A percentile compares a stretch with the other conserved stretches of the same genome.
Conservation (phyloP, 2,329 filamentous ascomycete genomes). For the Arthrinium phaeospermum region DNA sequence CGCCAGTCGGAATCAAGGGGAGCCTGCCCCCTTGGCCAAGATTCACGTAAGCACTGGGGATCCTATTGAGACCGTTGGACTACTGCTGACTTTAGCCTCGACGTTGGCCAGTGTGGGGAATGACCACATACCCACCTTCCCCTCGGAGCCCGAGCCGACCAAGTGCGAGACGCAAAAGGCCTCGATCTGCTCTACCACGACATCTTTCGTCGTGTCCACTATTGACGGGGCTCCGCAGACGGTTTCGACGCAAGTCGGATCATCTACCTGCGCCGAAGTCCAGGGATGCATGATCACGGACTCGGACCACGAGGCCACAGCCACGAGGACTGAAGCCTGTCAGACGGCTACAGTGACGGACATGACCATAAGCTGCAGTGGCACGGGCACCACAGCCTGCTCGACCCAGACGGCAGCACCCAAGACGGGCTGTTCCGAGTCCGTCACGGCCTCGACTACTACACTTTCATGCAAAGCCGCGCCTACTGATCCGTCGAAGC, state of each 20-base stretch:
- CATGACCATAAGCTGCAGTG: not conserved
- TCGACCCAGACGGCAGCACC: not conserved
- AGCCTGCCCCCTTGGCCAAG: constrained; percentile 28
- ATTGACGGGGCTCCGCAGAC: not conserved
- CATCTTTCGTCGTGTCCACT: not conserved
- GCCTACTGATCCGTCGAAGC: not conserved
- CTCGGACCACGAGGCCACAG: not conserved
- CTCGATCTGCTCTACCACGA: not conserved
- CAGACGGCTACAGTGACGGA: not conserved
- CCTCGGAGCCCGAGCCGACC: not conserved
- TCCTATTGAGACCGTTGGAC: too few relatives aligned
- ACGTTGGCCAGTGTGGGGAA: not conserved
- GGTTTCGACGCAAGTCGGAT: not conserved
- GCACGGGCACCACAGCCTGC: not conserved
- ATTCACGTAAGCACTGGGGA: constrained; percentile 25
- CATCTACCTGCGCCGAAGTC: not conserved
- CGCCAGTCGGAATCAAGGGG: constrained; percentile 24
- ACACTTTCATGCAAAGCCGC: not conserved
- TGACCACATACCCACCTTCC: not conserved
- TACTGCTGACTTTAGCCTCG: too few relatives aligned
- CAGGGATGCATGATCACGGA: not conserved
- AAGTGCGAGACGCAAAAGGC: not conserved
- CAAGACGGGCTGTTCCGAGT: not conserved
- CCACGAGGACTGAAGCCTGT: not conserved
- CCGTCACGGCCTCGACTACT: not conserved